Evolutionary conservation across 768 basidiomycete species (phyloP), one percentile per base, ranked within the genome.

Genomic region (Dacryopinax spathularia): DNA sequence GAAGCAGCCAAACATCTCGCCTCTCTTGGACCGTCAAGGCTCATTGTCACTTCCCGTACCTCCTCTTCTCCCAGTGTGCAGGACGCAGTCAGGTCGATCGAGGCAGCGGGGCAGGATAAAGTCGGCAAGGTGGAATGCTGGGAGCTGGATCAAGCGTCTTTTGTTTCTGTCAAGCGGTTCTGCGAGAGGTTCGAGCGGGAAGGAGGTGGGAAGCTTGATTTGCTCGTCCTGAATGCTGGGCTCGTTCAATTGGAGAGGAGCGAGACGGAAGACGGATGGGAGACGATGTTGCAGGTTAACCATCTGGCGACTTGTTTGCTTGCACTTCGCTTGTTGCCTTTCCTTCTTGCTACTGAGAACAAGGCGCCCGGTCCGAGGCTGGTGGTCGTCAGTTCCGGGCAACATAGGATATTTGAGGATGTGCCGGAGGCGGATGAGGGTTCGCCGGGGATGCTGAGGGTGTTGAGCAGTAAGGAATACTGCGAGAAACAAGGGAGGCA

Each of bases 251-350:
- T 0, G 1, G 60, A 20, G 9, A 75, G 73, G 31, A 34, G 68
- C 7, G 48, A 66, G 13, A 78, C 77, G 0, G 34, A 62, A 0
- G 77, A 82, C 68, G 81, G 78, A 6, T 82, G 78, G 78, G 81
- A 83, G 65, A 44, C 69, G 9, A 70, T 66, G 81, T 62, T 81
- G 0, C 82, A 83, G 65, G 76, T 80, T 37, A 82, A 82, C 67
- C 66, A 75, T 66, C 69, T 84, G 9, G 71, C 78, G 0, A 73
- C 72, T 5, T 71, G 75, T 5, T 70, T 82, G 0, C 71, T 81
- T 1, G 69, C 74, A 0, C 65, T 82, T 3, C 73, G 75, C 5
- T 71, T 82, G 0, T 71, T 82, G 0, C 82, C 82, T 0, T 67
- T 65, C 7, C 73, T 83, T 71, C 43, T 76, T 0, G 68, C 73